Percentiles rank a stretch among this genome's conserved stretches.
Conservation (phyloP, 305 asterid genomes). For the Salvia sclarea region DNA sequence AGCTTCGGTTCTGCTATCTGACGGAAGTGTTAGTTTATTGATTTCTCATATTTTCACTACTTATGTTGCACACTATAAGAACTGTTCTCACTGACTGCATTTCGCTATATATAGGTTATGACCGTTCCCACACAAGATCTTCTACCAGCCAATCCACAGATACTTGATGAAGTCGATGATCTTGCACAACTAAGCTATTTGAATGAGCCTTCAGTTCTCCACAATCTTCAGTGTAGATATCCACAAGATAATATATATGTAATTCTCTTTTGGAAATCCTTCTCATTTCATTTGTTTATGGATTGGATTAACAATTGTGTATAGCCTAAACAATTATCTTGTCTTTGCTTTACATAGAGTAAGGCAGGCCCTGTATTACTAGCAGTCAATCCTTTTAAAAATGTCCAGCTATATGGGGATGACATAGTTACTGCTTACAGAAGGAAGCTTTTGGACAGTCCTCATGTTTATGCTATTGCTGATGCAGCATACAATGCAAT, state of each 20-base stretch:
- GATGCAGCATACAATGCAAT: constrained; percentile 77
- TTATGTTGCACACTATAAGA: constrained; percentile 28
- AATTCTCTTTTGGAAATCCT: constrained; percentile 34
- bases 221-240: constrained; percentile 79
- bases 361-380: constrained; percentile 85
- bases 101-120: constrained; percentile 60
- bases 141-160: constrained; percentile 89
- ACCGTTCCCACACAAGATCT: constrained; percentile 60
- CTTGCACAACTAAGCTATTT: constrained; percentile 78
- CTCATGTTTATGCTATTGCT: constrained; percentile 83
- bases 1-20: constrained; percentile 60
- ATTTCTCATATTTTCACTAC: constrained; percentile 21
- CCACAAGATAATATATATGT: constrained; percentile 72
- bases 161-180: constrained; percentile 85
- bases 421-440: constrained; percentile 70
- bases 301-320: background rate
- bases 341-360: constrained; percentile 55
- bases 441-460: constrained; percentile 72
- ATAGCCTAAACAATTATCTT: constrained; percentile 31
- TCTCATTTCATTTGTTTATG: constrained; percentile 6
- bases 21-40: constrained; percentile 64
- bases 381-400: constrained; percentile 86
- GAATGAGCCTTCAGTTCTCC: constrained; percentile 93
- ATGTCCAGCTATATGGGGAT: constrained; percentile 66
- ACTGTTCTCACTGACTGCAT: constrained; percentile 29